Base-by-base conservation (phyloP, 768 basidiomycete genomes). In the Rhodotorula babjevae region DNA sequence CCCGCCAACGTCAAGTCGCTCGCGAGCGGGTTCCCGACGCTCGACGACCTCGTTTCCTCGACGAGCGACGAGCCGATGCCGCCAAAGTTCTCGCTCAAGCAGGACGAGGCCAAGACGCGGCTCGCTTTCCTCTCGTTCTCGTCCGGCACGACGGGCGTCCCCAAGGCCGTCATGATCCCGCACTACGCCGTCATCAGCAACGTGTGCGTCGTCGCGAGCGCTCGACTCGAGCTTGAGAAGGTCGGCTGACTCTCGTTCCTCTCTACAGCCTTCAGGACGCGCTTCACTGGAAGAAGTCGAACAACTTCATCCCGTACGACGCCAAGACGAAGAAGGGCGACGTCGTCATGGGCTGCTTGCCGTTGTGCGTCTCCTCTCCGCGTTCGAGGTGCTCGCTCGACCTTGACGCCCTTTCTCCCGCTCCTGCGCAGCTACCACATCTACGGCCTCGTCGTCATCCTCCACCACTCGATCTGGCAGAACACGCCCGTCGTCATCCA, bases 131-230 rank as follows among this genome's bases (percentile, higher is more conserved):
- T 70, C 2, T 72, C 67, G 0, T 73, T 73, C 61, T 66, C 63
- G 3, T 65, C 63, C 0, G 75, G 75, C 18, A 76, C 75, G 5
- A 74, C 72, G 3, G 72, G 72, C 1, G 33, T 71, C 0, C 69
- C 72, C 11, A 74, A 74, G 36, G 74, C 71, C 2, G 72, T 74
- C n/a, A 19, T 14, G 21, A 76, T 76, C 25, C 69, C 72, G 5
- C 69, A 73, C 61, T 59, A 2, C 29, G 47, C 72, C 9, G 69
- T 76, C 7, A 69, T 76, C 33, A 47, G 63, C 23, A 76, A 76
- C 67, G 59, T 67, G 63, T 61, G 9, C 16, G 69, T 33, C 50
- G 5, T 36, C 36, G 29, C 53, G 11, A 19, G 9, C 19, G 19
- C 31, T 14, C n/a, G 25, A n/a, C 56, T 52, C 25, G 25, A 2